Conservation (phyloP, 2,329 filamentous ascomycete species). For the Claviceps pazoutovae region DNA sequence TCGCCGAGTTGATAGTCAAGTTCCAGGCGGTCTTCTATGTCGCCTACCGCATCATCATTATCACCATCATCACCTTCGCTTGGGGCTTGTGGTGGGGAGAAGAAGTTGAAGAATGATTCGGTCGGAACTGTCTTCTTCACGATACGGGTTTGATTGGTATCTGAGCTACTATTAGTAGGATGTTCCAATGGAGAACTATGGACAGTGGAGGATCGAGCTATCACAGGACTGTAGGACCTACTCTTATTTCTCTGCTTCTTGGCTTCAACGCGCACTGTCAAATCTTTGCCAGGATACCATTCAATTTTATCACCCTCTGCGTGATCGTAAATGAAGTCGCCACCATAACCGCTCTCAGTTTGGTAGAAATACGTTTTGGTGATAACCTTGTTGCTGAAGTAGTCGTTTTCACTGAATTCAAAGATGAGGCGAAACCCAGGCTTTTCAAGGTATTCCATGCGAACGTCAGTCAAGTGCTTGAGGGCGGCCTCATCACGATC, state of each 20-base stretch:
- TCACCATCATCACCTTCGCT: constrained; percentile 53
- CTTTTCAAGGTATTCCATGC: constrained; percentile 98
- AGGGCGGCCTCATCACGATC: constrained; percentile 91
- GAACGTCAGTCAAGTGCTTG: constrained; percentile 79
- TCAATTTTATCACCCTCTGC: constrained; percentile 96
- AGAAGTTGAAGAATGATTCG: constrained; percentile 99
- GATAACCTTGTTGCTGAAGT: constrained; percentile 93
- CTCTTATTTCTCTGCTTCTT: constrained; percentile 99
- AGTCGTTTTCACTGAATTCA: constrained; percentile 89
- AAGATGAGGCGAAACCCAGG: constrained; percentile 98
- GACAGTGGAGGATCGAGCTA: background rate
- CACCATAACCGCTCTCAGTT: constrained; percentile 95
- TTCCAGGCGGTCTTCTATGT: constrained; percentile 95
- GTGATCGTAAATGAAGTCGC: constrained; percentile 99
- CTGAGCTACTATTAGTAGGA: constrained; percentile 34
- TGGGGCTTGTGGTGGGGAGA: constrained; percentile 84
- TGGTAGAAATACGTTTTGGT: constrained; percentile 99
- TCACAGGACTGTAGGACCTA: constrained; percentile 34
- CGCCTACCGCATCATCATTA: constrained; percentile 65
- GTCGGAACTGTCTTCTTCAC: constrained; percentile 99
- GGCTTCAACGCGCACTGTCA: constrained; percentile 90
- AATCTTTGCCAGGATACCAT: constrained; percentile 85
- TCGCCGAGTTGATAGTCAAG: constrained; percentile 97
- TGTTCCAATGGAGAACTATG: background rate
- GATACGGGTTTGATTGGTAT: constrained; percentile 97